phyloP scores from a whole-genome alignment of 176 grass and related monocot species.

The Musa beccarii region DNA sequence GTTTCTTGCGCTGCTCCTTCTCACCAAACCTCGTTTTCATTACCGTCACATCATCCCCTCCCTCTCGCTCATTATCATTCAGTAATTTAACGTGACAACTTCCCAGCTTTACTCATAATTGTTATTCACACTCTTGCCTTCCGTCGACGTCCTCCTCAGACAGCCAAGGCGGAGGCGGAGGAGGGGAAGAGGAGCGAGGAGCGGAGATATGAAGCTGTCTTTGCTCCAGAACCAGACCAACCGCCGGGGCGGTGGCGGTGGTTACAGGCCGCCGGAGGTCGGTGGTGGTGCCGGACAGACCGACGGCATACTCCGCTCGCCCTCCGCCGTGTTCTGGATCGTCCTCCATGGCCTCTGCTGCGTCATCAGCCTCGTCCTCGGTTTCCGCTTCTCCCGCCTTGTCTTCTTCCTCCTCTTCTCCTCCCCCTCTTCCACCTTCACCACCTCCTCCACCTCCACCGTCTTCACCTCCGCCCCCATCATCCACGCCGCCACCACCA shows the following conservation, averaged over 20 bases:
- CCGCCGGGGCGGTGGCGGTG: slow-evolving; percentile 18
- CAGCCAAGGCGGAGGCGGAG: background rate
- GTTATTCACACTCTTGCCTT: too few relatives aligned
- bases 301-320: slow-evolving; percentile 20
- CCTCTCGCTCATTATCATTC: background rate
- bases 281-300: background rate
- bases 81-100: background rate
- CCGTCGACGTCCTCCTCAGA: background rate
- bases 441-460: slow-evolving; percentile 1
- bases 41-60: background rate
- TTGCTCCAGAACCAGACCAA: slow-evolving; percentile 17
- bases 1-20: too few relatives aligned
- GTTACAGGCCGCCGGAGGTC: background rate
- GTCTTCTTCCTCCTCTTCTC: slow-evolving; percentile 48
- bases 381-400: slow-evolving; percentile 75
- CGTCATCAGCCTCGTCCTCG: slow-evolving; percentile 56
- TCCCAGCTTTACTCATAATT: too few relatives aligned
- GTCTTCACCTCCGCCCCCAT: slow-evolving; percentile 4
- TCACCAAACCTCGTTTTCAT: background rate
- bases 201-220: slow-evolving; percentile 38
- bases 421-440: slow-evolving; percentile 4
- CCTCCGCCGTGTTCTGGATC: slow-evolving; percentile 1
- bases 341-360: slow-evolving; percentile 19
- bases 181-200: background rate
- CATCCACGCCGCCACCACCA: background rate